These are phyloP conservation scores for Amanita exitialis DNA, from an alignment of 768 basidiomycete species.

Conservation along the genomic window DNA sequence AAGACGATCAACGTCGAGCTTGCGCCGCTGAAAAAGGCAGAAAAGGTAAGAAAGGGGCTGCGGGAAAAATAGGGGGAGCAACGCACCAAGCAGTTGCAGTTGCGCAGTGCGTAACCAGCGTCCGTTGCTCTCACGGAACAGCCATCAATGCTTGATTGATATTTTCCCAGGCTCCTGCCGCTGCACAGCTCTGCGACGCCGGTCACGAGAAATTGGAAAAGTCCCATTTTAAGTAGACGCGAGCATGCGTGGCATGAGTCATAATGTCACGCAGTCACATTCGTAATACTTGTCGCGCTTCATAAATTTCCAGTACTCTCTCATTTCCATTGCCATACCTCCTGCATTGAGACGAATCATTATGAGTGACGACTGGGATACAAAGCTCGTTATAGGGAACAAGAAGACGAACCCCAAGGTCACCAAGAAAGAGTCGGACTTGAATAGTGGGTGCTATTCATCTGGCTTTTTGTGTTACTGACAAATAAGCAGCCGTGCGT, in stretches of 20 bases:
- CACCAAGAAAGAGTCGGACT: slow-evolving; percentile 48
- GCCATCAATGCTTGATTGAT: background rate
- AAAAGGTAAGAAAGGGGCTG: slow-evolving; percentile 20
- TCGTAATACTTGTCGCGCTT: background rate
- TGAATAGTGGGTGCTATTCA: slow-evolving; percentile 25
- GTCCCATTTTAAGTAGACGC: too few species aligned
- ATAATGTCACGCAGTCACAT: background rate
- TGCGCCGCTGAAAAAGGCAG: slow-evolving; percentile 34
- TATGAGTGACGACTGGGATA: slow-evolving; percentile 64
- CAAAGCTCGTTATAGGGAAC: slow-evolving; percentile 61
- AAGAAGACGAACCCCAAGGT: slow-evolving; percentile 56
- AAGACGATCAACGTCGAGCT: slow-evolving; percentile 66
- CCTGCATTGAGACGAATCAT: slow-evolving; percentile 13
- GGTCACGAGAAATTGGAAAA: too few species aligned
- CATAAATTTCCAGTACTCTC: background rate
- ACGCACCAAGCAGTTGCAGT: background rate
- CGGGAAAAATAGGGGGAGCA: slow-evolving; percentile 15
- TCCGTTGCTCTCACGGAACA: too few species aligned
- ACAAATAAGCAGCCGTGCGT: slow-evolving; percentile 16
- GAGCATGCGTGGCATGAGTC: too few species aligned
- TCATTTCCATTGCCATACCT: background rate
- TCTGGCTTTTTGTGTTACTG: background rate
- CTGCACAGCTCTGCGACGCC: background rate
- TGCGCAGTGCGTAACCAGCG: background rate
- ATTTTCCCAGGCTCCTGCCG: background rate